Evolutionary conservation across 192 early-diverging fungal genomes (phyloP).

Genomic region (Entomortierella chlamydospora): DNA sequence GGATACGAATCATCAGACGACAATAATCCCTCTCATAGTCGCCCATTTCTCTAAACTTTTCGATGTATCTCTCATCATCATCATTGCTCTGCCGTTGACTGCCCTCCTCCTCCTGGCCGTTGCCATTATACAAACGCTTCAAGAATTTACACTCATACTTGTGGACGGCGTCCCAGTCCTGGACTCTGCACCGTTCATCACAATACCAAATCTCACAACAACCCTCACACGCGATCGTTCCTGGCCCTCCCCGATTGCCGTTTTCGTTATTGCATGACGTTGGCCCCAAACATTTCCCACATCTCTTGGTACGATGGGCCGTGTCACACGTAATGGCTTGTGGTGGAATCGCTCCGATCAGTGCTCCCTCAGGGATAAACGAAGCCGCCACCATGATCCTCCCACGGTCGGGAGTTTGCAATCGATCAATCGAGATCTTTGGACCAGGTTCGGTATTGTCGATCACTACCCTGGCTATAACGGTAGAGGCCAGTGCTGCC

Average conservation of each 20-base stretch:
- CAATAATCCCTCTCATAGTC: conserved; percentile 19
- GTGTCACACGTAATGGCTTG: conserved; percentile 13
- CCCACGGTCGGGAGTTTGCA: conserved; percentile 16
- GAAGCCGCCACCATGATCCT: conserved; percentile 15
- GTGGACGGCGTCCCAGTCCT: conserved; percentile 18
- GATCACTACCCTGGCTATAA: too few relatives aligned
- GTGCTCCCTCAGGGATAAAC: too few relatives aligned
- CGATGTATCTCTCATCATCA: too few relatives aligned
- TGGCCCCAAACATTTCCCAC: conserved; percentile 2
- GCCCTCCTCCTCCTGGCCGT: neutral
- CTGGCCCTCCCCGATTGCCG: neutral
- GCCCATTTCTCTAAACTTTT: too few relatives aligned
- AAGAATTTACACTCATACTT: conserved; percentile 17
- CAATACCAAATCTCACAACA: conserved; percentile 19
- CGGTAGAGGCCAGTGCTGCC: too few relatives aligned
- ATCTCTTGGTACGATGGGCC: conserved; percentile 7
- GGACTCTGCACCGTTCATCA: conserved; percentile 4
- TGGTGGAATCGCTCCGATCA: neutral
- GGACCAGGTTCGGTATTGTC: too few relatives aligned
- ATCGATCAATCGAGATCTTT: neutral
- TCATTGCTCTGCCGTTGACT: too few relatives aligned
- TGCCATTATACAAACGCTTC: conserved; percentile 1
- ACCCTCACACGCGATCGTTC: neutral
- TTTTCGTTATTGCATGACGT: neutral
- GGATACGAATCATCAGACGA: conserved; percentile 5